These are phyloP conservation scores for Mucor lusitanicus DNA, from an alignment of 371 early-diverging fungal genomes.

Conservation along the genomic window DNA sequence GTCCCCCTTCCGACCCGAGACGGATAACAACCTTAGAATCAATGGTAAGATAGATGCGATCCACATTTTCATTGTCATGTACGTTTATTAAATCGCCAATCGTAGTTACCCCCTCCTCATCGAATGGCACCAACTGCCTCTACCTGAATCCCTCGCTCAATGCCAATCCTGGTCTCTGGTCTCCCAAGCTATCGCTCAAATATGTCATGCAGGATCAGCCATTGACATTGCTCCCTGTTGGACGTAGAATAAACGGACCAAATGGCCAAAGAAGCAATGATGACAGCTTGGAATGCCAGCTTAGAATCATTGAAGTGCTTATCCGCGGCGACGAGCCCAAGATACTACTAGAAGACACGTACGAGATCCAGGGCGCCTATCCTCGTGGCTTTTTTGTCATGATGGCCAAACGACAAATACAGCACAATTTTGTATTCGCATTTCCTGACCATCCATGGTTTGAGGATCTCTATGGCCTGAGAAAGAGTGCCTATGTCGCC, in stretches of 20 bases:
- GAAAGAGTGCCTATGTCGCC: slow-evolving; percentile 60
- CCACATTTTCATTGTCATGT: background rate
- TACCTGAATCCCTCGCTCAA: slow-evolving; percentile 1
- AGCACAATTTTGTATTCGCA: slow-evolving; percentile 65
- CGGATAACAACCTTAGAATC: background rate
- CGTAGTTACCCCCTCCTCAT: background rate
- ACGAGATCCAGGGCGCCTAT: slow-evolving; percentile 57
- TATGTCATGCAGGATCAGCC: slow-evolving; percentile 28
- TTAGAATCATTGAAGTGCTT: slow-evolving; percentile 29
- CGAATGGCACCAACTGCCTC: background rate
- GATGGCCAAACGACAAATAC: slow-evolving; percentile 54
- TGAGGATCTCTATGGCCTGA: slow-evolving; percentile 47
- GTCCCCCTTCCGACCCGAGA: slow-evolving; percentile 12
- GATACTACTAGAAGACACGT: slow-evolving; percentile 56
- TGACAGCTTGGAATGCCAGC: slow-evolving; percentile 17
- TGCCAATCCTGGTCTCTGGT: slow-evolving; percentile 17
- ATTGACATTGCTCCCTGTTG: background rate
- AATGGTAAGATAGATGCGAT: slow-evolving; percentile 7
- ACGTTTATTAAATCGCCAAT: background rate
- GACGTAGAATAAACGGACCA: slow-evolving; percentile 1
- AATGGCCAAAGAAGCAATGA: background rate
- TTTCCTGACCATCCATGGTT: slow-evolving; percentile 63
- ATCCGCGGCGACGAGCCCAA: slow-evolving; percentile 42
- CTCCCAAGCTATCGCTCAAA: slow-evolving; percentile 27
- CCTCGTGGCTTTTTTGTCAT: slow-evolving; percentile 67